These are phyloP conservation scores for Leccinum pellstonianum DNA, from an alignment of 768 basidiomycete genomes.

Conservation along the genomic window DNA sequence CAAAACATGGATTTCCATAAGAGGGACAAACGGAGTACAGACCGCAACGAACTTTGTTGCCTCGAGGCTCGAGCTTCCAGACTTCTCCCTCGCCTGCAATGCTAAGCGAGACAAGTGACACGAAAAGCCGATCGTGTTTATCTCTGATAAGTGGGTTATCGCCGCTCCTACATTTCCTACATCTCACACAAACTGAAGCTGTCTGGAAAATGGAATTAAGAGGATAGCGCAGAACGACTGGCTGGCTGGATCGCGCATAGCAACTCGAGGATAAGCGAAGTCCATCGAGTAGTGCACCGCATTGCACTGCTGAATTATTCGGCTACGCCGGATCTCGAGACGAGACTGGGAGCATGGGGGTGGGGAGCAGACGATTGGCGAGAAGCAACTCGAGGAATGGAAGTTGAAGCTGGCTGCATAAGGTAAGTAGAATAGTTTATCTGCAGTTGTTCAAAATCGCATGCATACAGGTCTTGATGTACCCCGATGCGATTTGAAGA, in stretches of 20 bases:
- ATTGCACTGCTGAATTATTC: not conserved
- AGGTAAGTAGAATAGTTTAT: not conserved
- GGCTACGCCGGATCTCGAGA: not conserved
- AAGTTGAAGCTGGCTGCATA: not conserved
- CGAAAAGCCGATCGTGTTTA: not conserved
- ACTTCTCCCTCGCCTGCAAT: not conserved
- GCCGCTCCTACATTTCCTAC: not conserved
- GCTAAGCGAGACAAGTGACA: not conserved
- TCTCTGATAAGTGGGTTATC: not conserved
- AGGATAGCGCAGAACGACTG: not conserved
- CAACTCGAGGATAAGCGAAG: not conserved
- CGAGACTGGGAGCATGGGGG: not conserved
- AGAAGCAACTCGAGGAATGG: constrained; percentile 2
- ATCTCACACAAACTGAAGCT: not conserved
- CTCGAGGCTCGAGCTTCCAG: constrained; percentile 4
- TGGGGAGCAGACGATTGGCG: not conserved
- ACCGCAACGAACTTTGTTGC: not conserved
- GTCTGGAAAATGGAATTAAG: constrained; percentile 7
- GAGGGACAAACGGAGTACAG: not conserved
- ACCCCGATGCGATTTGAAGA: not conserved
- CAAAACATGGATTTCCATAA: not conserved
- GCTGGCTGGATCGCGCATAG: not conserved
- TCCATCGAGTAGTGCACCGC: not conserved
- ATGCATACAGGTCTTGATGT: not conserved
- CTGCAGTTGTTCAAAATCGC: not conserved